Percentiles rank a stretch among this genome's conserved stretches.
phyloP scores from a whole-genome alignment of 2,329 filamentous ascomycete species.

The Nigrospora sphaerica region DNA sequence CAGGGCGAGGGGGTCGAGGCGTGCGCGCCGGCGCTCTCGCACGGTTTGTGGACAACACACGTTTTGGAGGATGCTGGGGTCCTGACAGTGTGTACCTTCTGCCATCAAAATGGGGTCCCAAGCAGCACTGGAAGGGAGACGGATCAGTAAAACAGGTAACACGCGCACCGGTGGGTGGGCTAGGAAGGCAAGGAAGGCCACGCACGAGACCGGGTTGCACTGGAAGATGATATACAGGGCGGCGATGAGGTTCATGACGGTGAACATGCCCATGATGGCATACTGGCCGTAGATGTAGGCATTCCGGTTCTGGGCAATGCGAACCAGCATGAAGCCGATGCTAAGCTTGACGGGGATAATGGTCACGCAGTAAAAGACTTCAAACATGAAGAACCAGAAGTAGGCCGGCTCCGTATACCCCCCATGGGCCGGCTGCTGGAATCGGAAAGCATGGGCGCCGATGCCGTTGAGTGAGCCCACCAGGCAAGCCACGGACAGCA shows the following conservation, averaged over 20 bases:
- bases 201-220: slow-evolving; percentile 6
- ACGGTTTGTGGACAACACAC: too few relatives aligned
- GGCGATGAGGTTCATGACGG: slow-evolving; percentile 9
- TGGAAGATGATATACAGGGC: slow-evolving; percentile 13
- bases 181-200: neutral
- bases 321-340: slow-evolving; percentile 9
- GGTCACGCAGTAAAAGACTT: slow-evolving; percentile 11
- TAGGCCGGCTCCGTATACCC: slow-evolving; percentile 6
- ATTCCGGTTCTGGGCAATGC: slow-evolving; percentile 7
- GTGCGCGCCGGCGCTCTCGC: too few relatives aligned
- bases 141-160: neutral
- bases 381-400: slow-evolving; percentile 13
- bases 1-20: too few relatives aligned
- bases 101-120: slow-evolving; percentile 5
- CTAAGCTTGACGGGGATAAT: slow-evolving; percentile 11
- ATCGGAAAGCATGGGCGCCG: slow-evolving; percentile 6
- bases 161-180: neutral
- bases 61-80: slow-evolving; percentile 3
- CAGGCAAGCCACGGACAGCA: slow-evolving; percentile 10
- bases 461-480: slow-evolving; percentile 4
- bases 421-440: slow-evolving; percentile 6
- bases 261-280: slow-evolving; percentile 9
- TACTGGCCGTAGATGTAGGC: slow-evolving; percentile 6
- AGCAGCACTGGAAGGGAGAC: slow-evolving; percentile 6
- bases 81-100: slow-evolving; percentile 6